Evolutionary conservation across 2,329 filamentous ascomycete genomes (phyloP).

Genomic region (Trichoderma harzianum): DNA sequence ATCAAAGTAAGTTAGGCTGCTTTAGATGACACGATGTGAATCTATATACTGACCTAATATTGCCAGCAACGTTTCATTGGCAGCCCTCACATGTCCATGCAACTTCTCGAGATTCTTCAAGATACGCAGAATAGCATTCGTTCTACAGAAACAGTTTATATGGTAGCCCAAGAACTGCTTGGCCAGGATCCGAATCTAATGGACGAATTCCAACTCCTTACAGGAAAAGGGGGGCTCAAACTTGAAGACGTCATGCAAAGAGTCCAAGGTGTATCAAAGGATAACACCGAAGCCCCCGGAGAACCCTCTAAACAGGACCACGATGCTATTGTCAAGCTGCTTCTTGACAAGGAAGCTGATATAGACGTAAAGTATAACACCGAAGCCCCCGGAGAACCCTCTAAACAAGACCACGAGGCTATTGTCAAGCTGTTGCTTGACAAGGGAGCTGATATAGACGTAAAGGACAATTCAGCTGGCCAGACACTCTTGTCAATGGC

Average conservation of each 20-base stretch:
- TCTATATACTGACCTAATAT: background rate
- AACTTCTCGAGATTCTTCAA: background rate
- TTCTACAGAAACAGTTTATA: background rate
- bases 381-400: too few relatives aligned
- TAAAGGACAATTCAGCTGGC: too few relatives aligned
- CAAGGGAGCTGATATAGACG: too few relatives aligned
- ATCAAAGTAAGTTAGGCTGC: background rate
- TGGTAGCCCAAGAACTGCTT: background rate
- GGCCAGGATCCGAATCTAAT: background rate
- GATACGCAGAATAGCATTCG: too few relatives aligned
- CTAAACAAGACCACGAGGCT: too few relatives aligned
- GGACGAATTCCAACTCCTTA: background rate
- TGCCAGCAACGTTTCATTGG: background rate
- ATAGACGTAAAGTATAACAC: too few relatives aligned
- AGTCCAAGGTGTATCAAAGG: background rate
- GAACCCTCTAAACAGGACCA: too few relatives aligned
- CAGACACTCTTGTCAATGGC: too few relatives aligned
- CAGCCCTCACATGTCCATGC: background rate
- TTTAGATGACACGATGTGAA: background rate
- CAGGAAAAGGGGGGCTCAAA: too few relatives aligned
- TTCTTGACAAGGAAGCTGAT: too few relatives aligned
- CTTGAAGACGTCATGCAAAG: background rate
- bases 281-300: fast-evolving
- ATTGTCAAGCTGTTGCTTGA: too few relatives aligned
- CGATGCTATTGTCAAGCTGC: too few relatives aligned